phyloP scores from a whole-genome alignment of 352 stramenopile species.

The Pythium volutum region DNA sequence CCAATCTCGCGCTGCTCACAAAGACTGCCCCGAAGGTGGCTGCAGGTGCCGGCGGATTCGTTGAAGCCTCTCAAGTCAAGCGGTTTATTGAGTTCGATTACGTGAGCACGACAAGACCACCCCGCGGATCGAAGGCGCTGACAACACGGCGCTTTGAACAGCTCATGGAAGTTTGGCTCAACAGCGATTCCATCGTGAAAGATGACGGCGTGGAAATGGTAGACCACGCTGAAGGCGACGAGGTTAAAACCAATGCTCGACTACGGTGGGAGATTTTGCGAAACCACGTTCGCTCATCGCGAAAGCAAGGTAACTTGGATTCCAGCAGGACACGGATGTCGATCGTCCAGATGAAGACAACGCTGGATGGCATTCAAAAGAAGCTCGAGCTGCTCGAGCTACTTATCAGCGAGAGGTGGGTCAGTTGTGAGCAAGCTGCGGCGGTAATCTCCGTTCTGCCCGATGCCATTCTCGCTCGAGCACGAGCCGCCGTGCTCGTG shows the following conservation, averaged over 20 bases:
- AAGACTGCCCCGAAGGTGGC: not conserved
- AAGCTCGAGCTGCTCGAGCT: conserved; percentile 47
- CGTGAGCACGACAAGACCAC: conserved; percentile 72
- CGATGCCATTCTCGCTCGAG: conserved; percentile 43
- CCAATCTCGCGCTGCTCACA: conserved; percentile 18
- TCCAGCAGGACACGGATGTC: not conserved
- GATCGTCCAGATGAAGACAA: conserved; percentile 24
- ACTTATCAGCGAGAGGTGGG: conserved; percentile 44
- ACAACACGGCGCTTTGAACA: conserved; percentile 58
- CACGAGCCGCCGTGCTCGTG: conserved; percentile 47
- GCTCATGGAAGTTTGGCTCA: conserved; percentile 38
- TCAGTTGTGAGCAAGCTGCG: conserved; percentile 46
- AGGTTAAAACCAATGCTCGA: conserved; percentile 24
- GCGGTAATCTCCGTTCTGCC: conserved; percentile 42
- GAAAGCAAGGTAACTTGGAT: not conserved
- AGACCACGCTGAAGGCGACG: not conserved
- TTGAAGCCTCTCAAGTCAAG: conserved; percentile 14
- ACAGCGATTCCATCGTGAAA: conserved; percentile 20
- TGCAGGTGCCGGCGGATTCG: conserved; percentile 3
- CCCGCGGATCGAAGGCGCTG: conserved; percentile 47
- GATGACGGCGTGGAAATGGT: conserved; percentile 4
- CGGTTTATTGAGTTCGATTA: conserved; percentile 66
- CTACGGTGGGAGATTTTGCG: conserved; percentile 42
- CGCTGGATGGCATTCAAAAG: conserved; percentile 25
- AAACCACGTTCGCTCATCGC: conserved; percentile 26